Evolutionary conservation across 129 eudicot species (phyloP).

Genomic region (Rutidosis leptorrhynchoides): DNA sequence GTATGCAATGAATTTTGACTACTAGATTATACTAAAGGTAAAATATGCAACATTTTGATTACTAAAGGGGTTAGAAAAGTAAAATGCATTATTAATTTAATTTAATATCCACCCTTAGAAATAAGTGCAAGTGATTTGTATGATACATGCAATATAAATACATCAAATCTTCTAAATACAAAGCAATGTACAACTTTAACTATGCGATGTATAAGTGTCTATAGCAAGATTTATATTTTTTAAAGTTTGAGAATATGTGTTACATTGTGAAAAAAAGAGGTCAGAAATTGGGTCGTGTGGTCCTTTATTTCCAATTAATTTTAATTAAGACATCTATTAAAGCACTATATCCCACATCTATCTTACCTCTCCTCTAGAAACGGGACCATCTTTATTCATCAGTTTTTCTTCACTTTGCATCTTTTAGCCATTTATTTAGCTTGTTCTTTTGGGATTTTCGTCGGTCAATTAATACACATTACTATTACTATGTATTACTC

Average conservation of each 20-base stretch:
- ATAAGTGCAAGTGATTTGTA: background rate
- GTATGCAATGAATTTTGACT: background rate
- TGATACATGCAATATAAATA: background rate
- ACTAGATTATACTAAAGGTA: background rate
- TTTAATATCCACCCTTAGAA: background rate
- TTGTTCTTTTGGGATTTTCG: conserved; percentile 8
- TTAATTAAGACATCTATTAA: conserved; percentile 68
- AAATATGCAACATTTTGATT: background rate
- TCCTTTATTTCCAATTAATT: conserved; percentile 77
- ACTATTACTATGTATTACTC: background rate
- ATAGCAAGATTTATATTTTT: conserved; percentile 6
- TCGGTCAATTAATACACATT: conserved; percentile 7
- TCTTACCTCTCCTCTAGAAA: conserved; percentile 31
- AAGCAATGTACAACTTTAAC: background rate
- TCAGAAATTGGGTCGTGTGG: conserved; percentile 49
- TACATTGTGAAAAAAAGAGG: conserved; percentile 15
- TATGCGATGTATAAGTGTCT: background rate
- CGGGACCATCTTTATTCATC: conserved; percentile 54
- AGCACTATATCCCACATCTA: conserved; percentile 47
- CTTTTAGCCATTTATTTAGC: conserved; percentile 19
- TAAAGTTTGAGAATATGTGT: conserved; percentile 13
- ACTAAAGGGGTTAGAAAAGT: background rate
- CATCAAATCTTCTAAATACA: background rate
- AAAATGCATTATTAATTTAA: background rate
- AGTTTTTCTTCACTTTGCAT: conserved; percentile 35